Conservation (phyloP, 768 basidiomycete species). For the Mycena filopes region DNA sequence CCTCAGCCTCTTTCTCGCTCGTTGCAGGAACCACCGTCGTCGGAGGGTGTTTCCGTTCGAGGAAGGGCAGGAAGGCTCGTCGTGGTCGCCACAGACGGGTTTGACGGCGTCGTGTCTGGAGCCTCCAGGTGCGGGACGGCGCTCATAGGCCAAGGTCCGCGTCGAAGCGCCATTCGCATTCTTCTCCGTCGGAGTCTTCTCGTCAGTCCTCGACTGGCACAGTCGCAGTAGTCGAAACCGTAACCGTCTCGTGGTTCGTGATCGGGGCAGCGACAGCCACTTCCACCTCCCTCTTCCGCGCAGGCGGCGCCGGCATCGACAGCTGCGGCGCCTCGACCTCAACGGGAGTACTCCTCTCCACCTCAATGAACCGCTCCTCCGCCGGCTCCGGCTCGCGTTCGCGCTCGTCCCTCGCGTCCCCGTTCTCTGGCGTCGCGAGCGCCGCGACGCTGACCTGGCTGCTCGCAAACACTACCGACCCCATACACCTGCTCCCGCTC, state of each 20-base stretch:
- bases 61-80: conserved; percentile 1
- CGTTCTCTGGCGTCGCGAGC: not conserved
- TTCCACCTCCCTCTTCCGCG: too few relatives aligned
- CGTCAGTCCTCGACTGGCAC: too few relatives aligned
- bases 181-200: too few relatives aligned
- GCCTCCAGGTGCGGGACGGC: too few relatives aligned
- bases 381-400: conserved; percentile 65
- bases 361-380: conserved; percentile 61
- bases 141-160: too few relatives aligned
- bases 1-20: not conserved
- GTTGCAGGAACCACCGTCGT: not conserved
- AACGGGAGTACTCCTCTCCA: conserved; percentile 31
- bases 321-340: too few relatives aligned
- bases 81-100: conserved; percentile 8
- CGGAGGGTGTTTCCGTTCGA: not conserved
- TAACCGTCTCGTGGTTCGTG: too few relatives aligned
- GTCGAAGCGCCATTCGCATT: too few relatives aligned
- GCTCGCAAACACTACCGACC: conserved; percentile 90
- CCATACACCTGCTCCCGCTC: conserved; percentile 96
- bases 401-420: conserved; percentile 9
- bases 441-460: conserved; percentile 79
- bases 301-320: too few relatives aligned
- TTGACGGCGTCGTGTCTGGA: not conserved
- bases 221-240: too few relatives aligned
- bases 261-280: too few relatives aligned